Evolutionary conservation across 805 yeast genomes (phyloP).

Genomic region (Metschnikowia kofuensis): DNA sequence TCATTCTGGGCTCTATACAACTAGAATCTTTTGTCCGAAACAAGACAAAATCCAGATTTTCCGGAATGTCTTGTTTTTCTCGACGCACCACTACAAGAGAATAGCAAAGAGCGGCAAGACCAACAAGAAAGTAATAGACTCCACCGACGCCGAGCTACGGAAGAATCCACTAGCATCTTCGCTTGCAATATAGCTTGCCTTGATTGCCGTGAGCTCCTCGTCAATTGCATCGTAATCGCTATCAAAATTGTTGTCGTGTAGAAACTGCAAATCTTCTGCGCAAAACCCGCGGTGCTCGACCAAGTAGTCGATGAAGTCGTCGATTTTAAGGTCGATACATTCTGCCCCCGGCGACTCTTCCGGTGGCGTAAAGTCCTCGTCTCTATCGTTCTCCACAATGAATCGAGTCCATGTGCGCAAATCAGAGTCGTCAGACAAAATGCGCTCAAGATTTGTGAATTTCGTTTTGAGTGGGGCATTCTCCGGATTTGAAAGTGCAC

Average conservation of each 20-base stretch:
- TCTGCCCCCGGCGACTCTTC: slow-evolving; percentile 8
- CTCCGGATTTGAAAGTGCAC: slow-evolving; percentile 6
- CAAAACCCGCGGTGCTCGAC: slow-evolving; percentile 27
- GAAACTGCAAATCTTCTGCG: slow-evolving; percentile 25
- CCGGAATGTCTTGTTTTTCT: too few relatives aligned
- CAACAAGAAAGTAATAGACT: not conserved
- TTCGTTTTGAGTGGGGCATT: slow-evolving; percentile 21
- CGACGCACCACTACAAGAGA: not conserved
- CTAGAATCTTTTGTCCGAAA: too few relatives aligned
- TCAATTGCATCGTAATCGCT: slow-evolving; percentile 40
- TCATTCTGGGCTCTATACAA: too few relatives aligned
- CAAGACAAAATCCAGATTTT: too few relatives aligned
- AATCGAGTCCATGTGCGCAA: slow-evolving; percentile 6
- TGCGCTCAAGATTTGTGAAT: slow-evolving; percentile 25
- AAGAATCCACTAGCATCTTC: not conserved
- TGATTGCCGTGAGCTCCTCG: slow-evolving; percentile 31
- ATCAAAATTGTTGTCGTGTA: slow-evolving; percentile 27
- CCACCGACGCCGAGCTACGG: not conserved
- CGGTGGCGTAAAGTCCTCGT: slow-evolving; percentile 9
- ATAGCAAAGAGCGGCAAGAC: not conserved
- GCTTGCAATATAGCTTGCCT: not conserved
- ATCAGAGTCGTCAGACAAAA: slow-evolving; percentile 22
- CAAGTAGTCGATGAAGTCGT: slow-evolving; percentile 30
- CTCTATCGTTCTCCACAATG: slow-evolving; percentile 12
- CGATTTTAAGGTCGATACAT: slow-evolving; percentile 22